These are phyloP conservation scores for Metschnikowia shivogae DNA, from an alignment of 805 yeast genomes.

Conservation along the genomic window DNA sequence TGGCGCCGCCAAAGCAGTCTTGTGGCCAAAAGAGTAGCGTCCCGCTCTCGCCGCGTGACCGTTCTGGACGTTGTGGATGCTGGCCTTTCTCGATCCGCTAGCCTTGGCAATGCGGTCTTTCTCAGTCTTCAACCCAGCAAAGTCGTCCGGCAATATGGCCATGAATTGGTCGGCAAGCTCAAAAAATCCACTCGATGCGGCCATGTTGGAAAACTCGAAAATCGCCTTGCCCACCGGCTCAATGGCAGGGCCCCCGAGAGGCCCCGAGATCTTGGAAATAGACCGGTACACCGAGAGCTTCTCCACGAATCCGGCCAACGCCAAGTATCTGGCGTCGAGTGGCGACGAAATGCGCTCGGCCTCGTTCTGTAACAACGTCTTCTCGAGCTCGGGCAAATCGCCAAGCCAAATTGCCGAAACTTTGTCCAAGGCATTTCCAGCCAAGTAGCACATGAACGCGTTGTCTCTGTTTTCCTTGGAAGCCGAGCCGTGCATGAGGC, in stretches of 20 bases:
- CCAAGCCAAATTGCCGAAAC: slow-evolving; percentile 79
- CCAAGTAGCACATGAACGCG: slow-evolving; percentile 74
- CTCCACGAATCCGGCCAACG: slow-evolving; percentile 77
- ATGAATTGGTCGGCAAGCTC: slow-evolving; percentile 74
- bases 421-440: slow-evolving; percentile 77
- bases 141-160: slow-evolving; percentile 65
- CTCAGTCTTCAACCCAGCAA: slow-evolving; percentile 66
- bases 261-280: slow-evolving; percentile 35
- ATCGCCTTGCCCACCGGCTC: slow-evolving; percentile 55
- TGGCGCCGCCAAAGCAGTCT: neutral
- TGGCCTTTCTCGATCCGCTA: slow-evolving; percentile 28
- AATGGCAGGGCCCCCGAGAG: slow-evolving; percentile 40
- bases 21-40: neutral
- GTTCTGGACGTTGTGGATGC: neutral
- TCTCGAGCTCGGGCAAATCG: slow-evolving; percentile 51
- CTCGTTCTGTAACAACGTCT: slow-evolving; percentile 38
- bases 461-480: slow-evolving; percentile 51
- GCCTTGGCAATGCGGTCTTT: slow-evolving; percentile 78
- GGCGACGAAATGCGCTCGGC: slow-evolving; percentile 50
- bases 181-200: slow-evolving; percentile 79
- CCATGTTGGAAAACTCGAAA: slow-evolving; percentile 75
- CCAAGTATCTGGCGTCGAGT: slow-evolving; percentile 78
- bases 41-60: neutral
- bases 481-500: slow-evolving; percentile 41
- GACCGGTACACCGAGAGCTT: slow-evolving; percentile 74